A percentile compares a stretch with the other conserved stretches of the same genome.
These are phyloP conservation scores for Neoboletus brunneissimus DNA, from an alignment of 768 basidiomycete genomes.

Conservation along the genomic window DNA sequence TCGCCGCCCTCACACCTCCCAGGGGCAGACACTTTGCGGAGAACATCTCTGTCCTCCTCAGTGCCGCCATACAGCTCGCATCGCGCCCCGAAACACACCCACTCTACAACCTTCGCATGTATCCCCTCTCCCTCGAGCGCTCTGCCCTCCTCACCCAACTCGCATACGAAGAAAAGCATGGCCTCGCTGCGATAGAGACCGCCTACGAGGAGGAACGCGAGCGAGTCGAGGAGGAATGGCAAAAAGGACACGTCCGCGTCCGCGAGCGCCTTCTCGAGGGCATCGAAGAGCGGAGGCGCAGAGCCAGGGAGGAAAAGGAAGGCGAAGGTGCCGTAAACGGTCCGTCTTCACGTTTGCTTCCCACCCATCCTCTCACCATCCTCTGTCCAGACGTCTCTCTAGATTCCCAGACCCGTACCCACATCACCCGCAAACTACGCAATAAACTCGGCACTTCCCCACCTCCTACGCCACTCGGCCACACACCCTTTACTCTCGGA, in stretches of 20 bases:
- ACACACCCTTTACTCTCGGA: conserved; percentile 31
- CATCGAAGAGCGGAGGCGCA: conserved; percentile 74
- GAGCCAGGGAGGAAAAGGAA: conserved; percentile 86
- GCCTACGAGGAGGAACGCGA: conserved; percentile 79
- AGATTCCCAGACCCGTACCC: conserved; percentile 73
- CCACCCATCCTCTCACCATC: neutral
- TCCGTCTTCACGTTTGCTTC: conserved; percentile 30
- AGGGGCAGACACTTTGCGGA: conserved; percentile 65
- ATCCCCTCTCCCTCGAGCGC: conserved; percentile 73
- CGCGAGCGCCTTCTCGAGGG: conserved; percentile 78
- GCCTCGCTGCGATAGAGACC: conserved; percentile 61
- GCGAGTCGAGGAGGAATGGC: conserved; percentile 81
- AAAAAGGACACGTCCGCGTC: conserved; percentile 68
- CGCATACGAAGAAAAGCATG: conserved; percentile 63
- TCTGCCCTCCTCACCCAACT: conserved; percentile 68
- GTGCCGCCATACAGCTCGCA: conserved; percentile 57
- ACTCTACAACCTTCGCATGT: conserved; percentile 67
- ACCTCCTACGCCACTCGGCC: conserved; percentile 66
- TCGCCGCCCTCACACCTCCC: conserved; percentile 13
- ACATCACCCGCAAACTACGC: conserved; percentile 80
- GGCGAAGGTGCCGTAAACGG: conserved; percentile 78
- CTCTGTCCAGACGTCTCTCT: conserved; percentile 58
- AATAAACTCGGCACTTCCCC: conserved; percentile 79
- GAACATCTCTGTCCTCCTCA: conserved; percentile 57
- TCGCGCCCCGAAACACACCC: conserved; percentile 64